Evolutionary conservation across 1,284 basidiomycete species (phyloP).

Genomic region (Testicularia cyperi): DNA sequence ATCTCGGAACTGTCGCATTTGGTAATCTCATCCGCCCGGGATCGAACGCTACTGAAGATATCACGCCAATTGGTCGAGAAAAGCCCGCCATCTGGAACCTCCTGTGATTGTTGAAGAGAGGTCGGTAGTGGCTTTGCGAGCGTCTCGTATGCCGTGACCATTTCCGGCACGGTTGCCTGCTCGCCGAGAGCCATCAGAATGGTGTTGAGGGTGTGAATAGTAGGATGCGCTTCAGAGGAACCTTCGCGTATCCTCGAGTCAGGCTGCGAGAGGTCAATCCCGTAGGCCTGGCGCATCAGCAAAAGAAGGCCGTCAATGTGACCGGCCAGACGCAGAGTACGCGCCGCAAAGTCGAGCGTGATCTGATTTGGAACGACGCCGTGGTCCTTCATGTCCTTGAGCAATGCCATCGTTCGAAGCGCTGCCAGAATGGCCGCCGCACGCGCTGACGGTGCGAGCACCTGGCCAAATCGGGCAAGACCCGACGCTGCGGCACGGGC

Average conservation of each 20-base stretch:
- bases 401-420: slow-evolving; percentile 33
- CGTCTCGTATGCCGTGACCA: slow-evolving; percentile 54
- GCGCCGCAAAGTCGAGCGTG: slow-evolving; percentile 48
- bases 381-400: slow-evolving; percentile 46
- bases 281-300: slow-evolving; percentile 48
- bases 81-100: slow-evolving; percentile 20
- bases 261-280: slow-evolving; percentile 44
- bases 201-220: slow-evolving; percentile 54
- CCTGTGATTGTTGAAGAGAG: too few relatives aligned
- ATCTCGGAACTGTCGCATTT: slow-evolving; percentile 3
- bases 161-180: slow-evolving; percentile 49
- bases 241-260: too few relatives aligned
- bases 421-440: slow-evolving; percentile 38
- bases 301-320: slow-evolving; percentile 44
- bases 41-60: slow-evolving; percentile 29
- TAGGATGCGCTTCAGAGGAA: slow-evolving; percentile 12
- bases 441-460: slow-evolving; percentile 27
- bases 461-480: slow-evolving; percentile 20
- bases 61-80: slow-evolving; percentile 32
- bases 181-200: slow-evolving; percentile 58
- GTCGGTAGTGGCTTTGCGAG: slow-evolving; percentile 41
- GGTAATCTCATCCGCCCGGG: slow-evolving; percentile 4
- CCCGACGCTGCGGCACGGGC: slow-evolving; percentile 21
- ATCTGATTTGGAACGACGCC: slow-evolving; percentile 26
- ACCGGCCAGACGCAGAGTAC: slow-evolving; percentile 48